Percentiles rank a stretch among this genome's conserved stretches.
These are phyloP conservation scores for Rhododendron ovatum DNA, from an alignment of 148 eudicot species.

Conservation along the genomic window DNA sequence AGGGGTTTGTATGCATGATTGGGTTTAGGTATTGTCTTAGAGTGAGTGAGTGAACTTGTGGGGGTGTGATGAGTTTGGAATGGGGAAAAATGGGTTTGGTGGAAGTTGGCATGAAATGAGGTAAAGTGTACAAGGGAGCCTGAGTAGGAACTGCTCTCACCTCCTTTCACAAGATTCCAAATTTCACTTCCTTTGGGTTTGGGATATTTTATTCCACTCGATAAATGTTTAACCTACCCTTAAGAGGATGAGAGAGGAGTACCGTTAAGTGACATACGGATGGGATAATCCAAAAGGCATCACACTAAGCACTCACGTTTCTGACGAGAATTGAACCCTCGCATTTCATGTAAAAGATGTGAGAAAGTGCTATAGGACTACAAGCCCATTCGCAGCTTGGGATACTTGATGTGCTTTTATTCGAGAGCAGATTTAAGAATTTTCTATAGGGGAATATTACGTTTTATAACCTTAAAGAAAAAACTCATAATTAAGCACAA, in stretches of 20 bases:
- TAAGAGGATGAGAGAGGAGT: no score
- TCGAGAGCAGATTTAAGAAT: not conserved
- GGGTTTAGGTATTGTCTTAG: constrained; percentile 22
- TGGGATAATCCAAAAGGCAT: no score
- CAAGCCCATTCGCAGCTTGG: no score
- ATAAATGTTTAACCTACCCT: no score
- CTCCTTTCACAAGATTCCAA: constrained; percentile 48
- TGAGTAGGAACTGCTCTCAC: constrained; percentile 23
- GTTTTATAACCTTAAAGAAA: not conserved
- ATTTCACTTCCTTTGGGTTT: not conserved
- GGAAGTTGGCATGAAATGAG: constrained; percentile 30
- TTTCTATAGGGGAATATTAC: no score
- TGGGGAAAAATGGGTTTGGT: constrained; percentile 29
- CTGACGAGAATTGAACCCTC: no score
- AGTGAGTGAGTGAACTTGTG: constrained; percentile 1
- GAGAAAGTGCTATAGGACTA: no score
- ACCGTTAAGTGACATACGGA: no score
- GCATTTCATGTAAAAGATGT: no score
- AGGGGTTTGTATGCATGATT: constrained; percentile 17
- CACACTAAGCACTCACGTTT: no score
- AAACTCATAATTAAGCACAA: not conserved
- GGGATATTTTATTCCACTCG: no score
- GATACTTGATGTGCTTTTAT: not conserved
- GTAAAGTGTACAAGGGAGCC: constrained; percentile 2
- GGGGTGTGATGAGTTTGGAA: not conserved